Percentiles rank a stretch among this genome's conserved stretches.
Evolutionary conservation across 2,329 filamentous ascomycete genomes (phyloP).

Genomic region (Byssochlamys sp.): DNA sequence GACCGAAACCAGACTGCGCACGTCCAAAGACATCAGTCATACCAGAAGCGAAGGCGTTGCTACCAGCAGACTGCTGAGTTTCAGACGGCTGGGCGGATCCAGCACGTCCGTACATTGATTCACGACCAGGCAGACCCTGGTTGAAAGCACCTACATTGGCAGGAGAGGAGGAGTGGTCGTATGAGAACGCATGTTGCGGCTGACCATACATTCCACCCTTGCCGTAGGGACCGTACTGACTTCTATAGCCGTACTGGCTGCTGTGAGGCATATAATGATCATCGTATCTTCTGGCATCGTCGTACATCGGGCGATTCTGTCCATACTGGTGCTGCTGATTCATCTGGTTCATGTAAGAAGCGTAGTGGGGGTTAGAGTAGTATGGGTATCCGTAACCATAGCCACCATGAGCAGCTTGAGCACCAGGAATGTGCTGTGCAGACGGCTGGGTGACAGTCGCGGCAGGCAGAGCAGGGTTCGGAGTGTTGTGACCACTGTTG

Average conservation of each 20-base stretch:
- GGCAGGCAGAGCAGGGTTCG: conserved; percentile 61
- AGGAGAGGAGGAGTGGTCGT: conserved; percentile 56
- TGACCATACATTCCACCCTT: conserved; percentile 56
- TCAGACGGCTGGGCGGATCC: conserved; percentile 49
- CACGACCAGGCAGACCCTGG: conserved; percentile 37
- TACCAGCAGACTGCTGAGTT: conserved; percentile 42
- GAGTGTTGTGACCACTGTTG: conserved; percentile 82
- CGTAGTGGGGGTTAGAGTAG: conserved; percentile 54
- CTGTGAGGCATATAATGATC: conserved; percentile 39
- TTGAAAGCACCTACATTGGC: conserved; percentile 45
- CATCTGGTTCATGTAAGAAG: conserved; percentile 51
- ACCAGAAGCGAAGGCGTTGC: conserved; percentile 40
- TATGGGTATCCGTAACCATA: conserved; percentile 54
- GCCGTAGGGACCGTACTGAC: conserved; percentile 44
- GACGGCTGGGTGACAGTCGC: conserved; percentile 47
- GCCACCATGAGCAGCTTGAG: conserved; percentile 43
- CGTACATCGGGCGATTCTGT: conserved; percentile 41
- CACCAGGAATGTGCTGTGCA: conserved; percentile 44
- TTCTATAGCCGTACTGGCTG: conserved; percentile 47
- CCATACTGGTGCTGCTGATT: conserved; percentile 37
- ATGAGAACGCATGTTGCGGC: conserved; percentile 53
- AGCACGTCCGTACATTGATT: conserved; percentile 52
- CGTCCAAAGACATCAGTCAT: conserved; percentile 54
- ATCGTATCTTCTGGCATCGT: conserved; percentile 41
- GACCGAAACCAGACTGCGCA: conserved; percentile 48